A percentile compares a stretch with the other conserved stretches of the same genome.
Conservation (phyloP, 371 early-diverging fungal species). For the Nosema muscidifuracis region DNA sequence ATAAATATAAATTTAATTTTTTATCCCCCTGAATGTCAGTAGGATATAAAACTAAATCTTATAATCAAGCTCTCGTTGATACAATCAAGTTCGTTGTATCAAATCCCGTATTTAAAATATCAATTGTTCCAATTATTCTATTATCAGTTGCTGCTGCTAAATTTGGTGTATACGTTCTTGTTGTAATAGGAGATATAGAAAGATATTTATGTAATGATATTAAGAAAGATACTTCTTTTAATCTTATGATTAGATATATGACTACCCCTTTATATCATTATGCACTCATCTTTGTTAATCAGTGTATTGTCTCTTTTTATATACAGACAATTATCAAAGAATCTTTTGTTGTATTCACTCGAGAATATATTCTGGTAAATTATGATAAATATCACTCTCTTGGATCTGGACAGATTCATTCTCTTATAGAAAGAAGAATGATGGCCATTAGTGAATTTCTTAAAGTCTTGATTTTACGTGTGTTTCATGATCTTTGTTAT, state of each 20-base stretch:
- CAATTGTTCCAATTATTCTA: not conserved
- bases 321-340: not conserved
- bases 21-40: not conserved
- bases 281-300: not conserved
- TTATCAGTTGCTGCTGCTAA: not conserved
- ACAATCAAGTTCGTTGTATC: not conserved
- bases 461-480: not conserved
- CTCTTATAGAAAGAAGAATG: slow-evolving; percentile 32
- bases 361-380: slow-evolving; percentile 20
- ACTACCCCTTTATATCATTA: slow-evolving; percentile 7
- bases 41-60: not conserved
- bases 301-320: not conserved
- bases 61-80: not conserved
- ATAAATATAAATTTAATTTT: not conserved
- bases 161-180: not conserved
- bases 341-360: not conserved
- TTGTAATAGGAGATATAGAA: not conserved
- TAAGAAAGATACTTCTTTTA: not conserved
- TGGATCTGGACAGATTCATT: slow-evolving; percentile 34
- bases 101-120: slow-evolving; percentile 17
- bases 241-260: not conserved
- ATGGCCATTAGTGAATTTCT: slow-evolving; percentile 9
- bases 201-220: not conserved
- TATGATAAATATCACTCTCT: slow-evolving; percentile 17
- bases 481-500: slow-evolving; percentile 8